Percentiles rank a stretch among this genome's conserved stretches.
These are phyloP conservation scores for Magnusiomyces tetraspermus DNA, from an alignment of 1,139 yeast genomes.

Conservation along the genomic window DNA sequence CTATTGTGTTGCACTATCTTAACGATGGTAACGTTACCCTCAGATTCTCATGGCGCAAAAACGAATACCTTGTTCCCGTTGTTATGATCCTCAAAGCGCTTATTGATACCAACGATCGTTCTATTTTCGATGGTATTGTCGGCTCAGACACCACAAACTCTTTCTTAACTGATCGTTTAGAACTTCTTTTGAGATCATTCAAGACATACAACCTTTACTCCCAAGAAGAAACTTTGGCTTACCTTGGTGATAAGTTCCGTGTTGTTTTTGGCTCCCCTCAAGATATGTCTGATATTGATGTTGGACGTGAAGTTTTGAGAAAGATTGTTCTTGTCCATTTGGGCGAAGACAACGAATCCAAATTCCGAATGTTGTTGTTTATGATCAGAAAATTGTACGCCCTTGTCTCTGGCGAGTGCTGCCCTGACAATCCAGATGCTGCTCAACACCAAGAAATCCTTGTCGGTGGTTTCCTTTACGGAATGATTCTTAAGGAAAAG, in stretches of 20 bases:
- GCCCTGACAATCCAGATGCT: slow-evolving; percentile 98
- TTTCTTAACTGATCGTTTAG: slow-evolving; percentile 95
- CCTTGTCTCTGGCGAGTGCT: slow-evolving; percentile 91
- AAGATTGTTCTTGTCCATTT: slow-evolving; percentile 88
- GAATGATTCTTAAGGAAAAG: slow-evolving; percentile 94
- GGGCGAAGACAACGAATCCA: slow-evolving; percentile 52
- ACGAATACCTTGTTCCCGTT: slow-evolving; percentile 89
- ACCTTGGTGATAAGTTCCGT: slow-evolving; percentile 91
- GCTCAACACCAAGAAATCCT: slow-evolving; percentile 97
- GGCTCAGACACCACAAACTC: slow-evolving; percentile 83
- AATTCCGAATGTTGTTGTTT: slow-evolving; percentile 76
- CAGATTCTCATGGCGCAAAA: slow-evolving; percentile 94
- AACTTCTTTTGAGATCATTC: slow-evolving; percentile 77
- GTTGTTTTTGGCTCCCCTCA: slow-evolving; percentile 85
- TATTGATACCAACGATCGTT: slow-evolving; percentile 84
- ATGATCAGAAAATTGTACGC: slow-evolving; percentile 94
- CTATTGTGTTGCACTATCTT: slow-evolving; percentile 89
- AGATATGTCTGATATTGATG: slow-evolving; percentile 80
- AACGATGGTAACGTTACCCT: slow-evolving; percentile 94
- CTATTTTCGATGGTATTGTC: slow-evolving; percentile 89
- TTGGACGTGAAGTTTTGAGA: slow-evolving; percentile 73
- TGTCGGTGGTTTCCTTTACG: slow-evolving; percentile 91
- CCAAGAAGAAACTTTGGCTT: slow-evolving; percentile 81
- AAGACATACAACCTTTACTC: slow-evolving; percentile 71
- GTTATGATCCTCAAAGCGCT: slow-evolving; percentile 88